phyloP scores from a whole-genome alignment of 176 grass and related monocot genomes.

The Aegilops speltoides region DNA sequence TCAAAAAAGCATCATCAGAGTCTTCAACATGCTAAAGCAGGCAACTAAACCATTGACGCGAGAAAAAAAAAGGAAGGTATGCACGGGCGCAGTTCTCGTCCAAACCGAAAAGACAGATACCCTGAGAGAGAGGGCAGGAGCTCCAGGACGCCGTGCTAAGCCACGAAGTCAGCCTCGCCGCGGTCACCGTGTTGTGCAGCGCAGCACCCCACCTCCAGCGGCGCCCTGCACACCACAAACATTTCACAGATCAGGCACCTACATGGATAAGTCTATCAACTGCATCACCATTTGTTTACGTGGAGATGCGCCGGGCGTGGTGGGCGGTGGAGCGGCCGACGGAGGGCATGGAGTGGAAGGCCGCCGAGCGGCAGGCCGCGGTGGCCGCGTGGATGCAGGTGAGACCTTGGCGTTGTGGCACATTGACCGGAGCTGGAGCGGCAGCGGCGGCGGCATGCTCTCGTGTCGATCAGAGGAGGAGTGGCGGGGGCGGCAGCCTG shows the following conservation, averaged over 20 bases:
- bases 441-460: no score
- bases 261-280: not conserved
- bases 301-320: slow-evolving; percentile 38
- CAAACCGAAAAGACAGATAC: slow-evolving; percentile 41
- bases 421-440: no score
- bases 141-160: slow-evolving; percentile 75
- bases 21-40: no score
- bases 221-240: slow-evolving; percentile 40
- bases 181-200: slow-evolving; percentile 84
- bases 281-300: slow-evolving; percentile 23
- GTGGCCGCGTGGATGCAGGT: slow-evolving; percentile 23
- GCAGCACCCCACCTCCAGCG: slow-evolving; percentile 76
- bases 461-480: no score
- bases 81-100: no score
- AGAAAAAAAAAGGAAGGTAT: no score
- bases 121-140: slow-evolving; percentile 80
- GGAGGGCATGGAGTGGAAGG: slow-evolving; percentile 31
- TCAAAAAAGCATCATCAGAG: no score
- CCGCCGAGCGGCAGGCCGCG: slow-evolving; percentile 35
- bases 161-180: slow-evolving; percentile 76
- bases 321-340: slow-evolving; percentile 12
- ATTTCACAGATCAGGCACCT: not conserved
- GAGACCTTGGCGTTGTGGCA: no score
- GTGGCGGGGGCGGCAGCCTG: no score
- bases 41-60: no score